Evolutionary conservation across 2,329 filamentous ascomycete species (phyloP).

Genomic region (Corniculantispora saksenae): DNA sequence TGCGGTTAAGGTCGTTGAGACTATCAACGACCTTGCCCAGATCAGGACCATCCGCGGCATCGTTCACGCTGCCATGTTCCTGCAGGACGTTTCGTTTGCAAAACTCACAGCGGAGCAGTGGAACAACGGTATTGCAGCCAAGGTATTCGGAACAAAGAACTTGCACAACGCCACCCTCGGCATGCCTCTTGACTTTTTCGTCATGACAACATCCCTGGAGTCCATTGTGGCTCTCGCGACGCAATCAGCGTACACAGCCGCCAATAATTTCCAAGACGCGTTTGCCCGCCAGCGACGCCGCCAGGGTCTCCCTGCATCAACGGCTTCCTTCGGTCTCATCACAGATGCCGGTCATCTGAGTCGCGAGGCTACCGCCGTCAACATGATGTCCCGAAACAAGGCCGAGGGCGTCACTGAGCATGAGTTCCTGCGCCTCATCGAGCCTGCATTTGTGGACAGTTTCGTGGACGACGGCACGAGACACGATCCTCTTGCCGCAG

Average conservation of each 20-base stretch:
- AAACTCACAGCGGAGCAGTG: neutral
- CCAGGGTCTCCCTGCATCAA: conserved; percentile 27
- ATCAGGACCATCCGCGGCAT: too few species aligned
- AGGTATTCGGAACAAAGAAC: conserved; percentile 28
- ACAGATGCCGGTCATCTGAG: conserved; percentile 26
- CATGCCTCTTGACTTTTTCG: conserved; percentile 31
- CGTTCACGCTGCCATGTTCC: too few species aligned
- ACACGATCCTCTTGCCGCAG: too few species aligned
- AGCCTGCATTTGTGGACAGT: too few species aligned
- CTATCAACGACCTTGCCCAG: too few species aligned
- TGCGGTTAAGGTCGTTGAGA: too few species aligned
- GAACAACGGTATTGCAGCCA: conserved; percentile 23
- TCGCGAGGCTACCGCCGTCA: too few species aligned
- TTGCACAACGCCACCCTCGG: conserved; percentile 24
- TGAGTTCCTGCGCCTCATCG: too few species aligned
- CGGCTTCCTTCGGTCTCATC: conserved; percentile 27
- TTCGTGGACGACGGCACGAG: too few species aligned
- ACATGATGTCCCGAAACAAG: too few species aligned
- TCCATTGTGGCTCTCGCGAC: conserved; percentile 19
- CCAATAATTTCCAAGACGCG: conserved; percentile 31
- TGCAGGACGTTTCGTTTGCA: neutral
- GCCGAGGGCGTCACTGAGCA: too few species aligned
- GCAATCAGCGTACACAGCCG: conserved; percentile 30
- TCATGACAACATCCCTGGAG: conserved; percentile 21
- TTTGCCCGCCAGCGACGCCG: conserved; percentile 29